Conservation (phyloP, 2,329 filamentous ascomycete species). For the Fusarium illudens region DNA sequence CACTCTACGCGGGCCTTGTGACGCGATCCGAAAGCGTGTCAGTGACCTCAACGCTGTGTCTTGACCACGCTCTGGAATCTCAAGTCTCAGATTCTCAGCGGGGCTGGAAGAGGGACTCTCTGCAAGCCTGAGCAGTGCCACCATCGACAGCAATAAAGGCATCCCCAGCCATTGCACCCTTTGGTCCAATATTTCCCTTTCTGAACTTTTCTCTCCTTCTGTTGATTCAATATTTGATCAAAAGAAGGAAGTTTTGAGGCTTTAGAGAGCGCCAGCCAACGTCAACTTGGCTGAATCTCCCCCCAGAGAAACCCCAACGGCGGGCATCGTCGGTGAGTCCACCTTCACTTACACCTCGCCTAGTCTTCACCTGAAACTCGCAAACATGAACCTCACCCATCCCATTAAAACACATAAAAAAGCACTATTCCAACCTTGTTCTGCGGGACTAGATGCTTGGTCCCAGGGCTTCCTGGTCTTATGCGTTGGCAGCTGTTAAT, state of each 20-base stretch:
- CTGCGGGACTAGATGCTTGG: neutral
- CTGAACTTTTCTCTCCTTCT: constrained; percentile 19
- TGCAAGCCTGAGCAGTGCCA: constrained; percentile 21
- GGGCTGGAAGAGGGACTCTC: constrained; percentile 34
- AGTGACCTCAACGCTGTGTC: constrained; percentile 31
- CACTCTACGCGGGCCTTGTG: constrained; percentile 23
- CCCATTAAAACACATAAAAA: neutral
- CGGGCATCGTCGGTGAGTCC: constrained; percentile 21
- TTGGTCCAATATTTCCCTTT: constrained; percentile 30
- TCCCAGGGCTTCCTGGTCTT: neutral
- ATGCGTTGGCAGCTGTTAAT: constrained; percentile 19
- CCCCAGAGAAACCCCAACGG: constrained; percentile 7
- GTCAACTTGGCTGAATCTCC: constrained; percentile 4
- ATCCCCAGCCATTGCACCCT: constrained; percentile 32
- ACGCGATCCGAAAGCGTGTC: constrained; percentile 36
- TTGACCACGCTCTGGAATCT: constrained; percentile 40
- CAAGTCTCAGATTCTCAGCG: constrained; percentile 40
- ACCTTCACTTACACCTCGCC: constrained; percentile 19
- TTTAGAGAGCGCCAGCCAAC: neutral
- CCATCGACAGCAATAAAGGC: constrained; percentile 38
- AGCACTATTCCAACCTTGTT: neutral
- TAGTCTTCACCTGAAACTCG: constrained; percentile 17
- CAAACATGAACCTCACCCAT: neutral
- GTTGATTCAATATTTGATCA: constrained; percentile 29
- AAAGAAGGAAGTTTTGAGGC: constrained; percentile 10